These are phyloP conservation scores for Suhomyces canberraensis DNA, from an alignment of 805 yeast genomes.

Conservation along the genomic window DNA sequence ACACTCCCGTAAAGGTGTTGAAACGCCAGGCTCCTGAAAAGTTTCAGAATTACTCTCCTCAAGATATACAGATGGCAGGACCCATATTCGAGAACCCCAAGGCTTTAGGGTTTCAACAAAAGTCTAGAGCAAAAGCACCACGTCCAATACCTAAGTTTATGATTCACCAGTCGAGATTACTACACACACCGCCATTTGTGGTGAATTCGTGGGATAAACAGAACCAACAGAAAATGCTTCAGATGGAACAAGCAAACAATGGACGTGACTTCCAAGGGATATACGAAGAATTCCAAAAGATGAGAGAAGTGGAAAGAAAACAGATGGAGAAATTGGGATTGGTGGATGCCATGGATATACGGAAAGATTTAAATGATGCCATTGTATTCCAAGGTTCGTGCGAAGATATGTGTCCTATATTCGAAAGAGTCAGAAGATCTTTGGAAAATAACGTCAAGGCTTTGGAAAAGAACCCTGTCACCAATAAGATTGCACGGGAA, in stretches of 20 bases:
- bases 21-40: conserved; percentile 9
- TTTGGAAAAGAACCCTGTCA: conserved; percentile 63
- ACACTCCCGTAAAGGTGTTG: background rate
- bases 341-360: conserved; percentile 82
- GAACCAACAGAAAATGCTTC: conserved; percentile 64
- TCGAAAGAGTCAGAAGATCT: conserved; percentile 84
- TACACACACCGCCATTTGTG: conserved; percentile 29
- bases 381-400: conserved; percentile 86
- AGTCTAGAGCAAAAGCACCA: conserved; percentile 7
- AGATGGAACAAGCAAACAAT: conserved; percentile 43
- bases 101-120: conserved; percentile 24
- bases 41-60: conserved; percentile 16
- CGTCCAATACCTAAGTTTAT: conserved; percentile 37
- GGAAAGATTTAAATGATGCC: conserved; percentile 84
- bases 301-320: conserved; percentile 71
- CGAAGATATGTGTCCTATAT: conserved; percentile 90
- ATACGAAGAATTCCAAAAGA: conserved; percentile 68
- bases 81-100: conserved; percentile 28
- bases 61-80: conserved; percentile 27
- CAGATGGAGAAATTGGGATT: conserved; percentile 77
- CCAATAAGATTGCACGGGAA: conserved; percentile 50
- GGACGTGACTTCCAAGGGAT: conserved; percentile 64
- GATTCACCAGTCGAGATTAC: conserved; percentile 32
- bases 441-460: conserved; percentile 82
- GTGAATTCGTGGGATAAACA: conserved; percentile 64